Evolutionary conservation across 768 basidiomycete genomes (phyloP), one percentile per base, ranked within the genome.

Genomic region (Hemileccinum impolitum): DNA sequence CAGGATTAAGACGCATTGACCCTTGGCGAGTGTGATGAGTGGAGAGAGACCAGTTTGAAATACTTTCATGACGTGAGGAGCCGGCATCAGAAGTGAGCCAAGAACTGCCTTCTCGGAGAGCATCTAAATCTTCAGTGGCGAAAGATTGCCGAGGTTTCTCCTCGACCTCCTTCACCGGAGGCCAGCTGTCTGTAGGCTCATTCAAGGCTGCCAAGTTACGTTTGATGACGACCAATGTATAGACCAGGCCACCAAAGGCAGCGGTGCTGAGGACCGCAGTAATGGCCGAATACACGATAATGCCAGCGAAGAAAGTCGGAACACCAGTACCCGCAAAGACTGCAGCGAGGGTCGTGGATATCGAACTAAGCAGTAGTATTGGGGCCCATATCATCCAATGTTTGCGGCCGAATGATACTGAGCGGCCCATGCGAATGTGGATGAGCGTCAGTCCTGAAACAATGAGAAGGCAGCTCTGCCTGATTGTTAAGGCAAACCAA

Each of bases 341-440:
- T 23, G 77, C 81, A 0, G 82, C 79, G 23, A 83, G 65, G 15
- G 75, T 72, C 11, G 84, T 86, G 4, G 85, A 84, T 0, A 77
- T 74, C 21, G 73, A 53, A 25, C 74, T 70, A 10, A 88, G 67
- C 45, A 85, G 53, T 11, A 81, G 47, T 3, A 79, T 79, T 2
- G 87, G 87, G 9, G 72, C 76, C 84, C 83, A 87, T 30, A 90
- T 61, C 75, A 85, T 80, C 82, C 84, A 87, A 53, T 89, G 85
- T 43, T 70, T 81, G n/a, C 60, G 53, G 13, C 87, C 86, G 54
- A 87, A 86, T 9, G 82, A 78, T 11, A 87, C 78, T 0, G 87
- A 78, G 43, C 78, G 80, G 15, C 81, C 85, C 73, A 84, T 72
- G 13, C 87, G 80, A 52, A 89, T 78, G 50, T 89, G 82, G 23